Evolutionary conservation across 2,329 filamentous ascomycete species (phyloP).

Genomic region (Dryadomyces quercus-mongolicae): DNA sequence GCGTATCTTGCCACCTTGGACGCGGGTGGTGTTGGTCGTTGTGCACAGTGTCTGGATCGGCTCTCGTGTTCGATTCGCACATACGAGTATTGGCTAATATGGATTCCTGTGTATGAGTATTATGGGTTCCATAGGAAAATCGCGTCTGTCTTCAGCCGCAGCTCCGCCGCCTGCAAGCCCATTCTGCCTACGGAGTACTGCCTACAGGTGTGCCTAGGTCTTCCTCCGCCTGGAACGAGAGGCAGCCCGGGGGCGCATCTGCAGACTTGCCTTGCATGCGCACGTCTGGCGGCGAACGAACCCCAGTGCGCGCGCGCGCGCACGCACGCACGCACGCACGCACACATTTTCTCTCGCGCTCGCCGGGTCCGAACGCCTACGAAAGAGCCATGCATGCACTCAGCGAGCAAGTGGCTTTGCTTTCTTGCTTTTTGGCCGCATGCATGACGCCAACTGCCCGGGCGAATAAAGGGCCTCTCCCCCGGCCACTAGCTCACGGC

Average conservation of each 20-base stretch:
- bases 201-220: not conserved
- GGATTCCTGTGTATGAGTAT: too few species aligned
- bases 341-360: not conserved
- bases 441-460: not conserved
- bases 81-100: too few species aligned
- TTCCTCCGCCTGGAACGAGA: not conserved
- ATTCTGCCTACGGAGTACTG: not conserved
- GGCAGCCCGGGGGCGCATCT: constrained; percentile 5
- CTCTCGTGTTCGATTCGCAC: too few species aligned
- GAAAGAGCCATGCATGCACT: not conserved
- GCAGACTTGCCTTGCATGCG: constrained; percentile 4
- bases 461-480: not conserved
- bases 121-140: too few species aligned
- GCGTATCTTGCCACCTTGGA: too few species aligned
- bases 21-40: too few species aligned
- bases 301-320: too few species aligned
- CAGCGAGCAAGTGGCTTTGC: not conserved
- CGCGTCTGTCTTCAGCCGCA: not conserved
- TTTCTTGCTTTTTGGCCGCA: not conserved
- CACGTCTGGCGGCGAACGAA: constrained; percentile 2
- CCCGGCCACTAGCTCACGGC: too few species aligned
- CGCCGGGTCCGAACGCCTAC: not conserved
- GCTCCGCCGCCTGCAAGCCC: not conserved
- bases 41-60: too few species aligned
- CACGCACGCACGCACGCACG: not conserved